Evolutionary conservation across 352 stramenopile genomes (phyloP), one percentile per base, ranked within the genome.

Genomic region (Pythium guiyangense): DNA sequence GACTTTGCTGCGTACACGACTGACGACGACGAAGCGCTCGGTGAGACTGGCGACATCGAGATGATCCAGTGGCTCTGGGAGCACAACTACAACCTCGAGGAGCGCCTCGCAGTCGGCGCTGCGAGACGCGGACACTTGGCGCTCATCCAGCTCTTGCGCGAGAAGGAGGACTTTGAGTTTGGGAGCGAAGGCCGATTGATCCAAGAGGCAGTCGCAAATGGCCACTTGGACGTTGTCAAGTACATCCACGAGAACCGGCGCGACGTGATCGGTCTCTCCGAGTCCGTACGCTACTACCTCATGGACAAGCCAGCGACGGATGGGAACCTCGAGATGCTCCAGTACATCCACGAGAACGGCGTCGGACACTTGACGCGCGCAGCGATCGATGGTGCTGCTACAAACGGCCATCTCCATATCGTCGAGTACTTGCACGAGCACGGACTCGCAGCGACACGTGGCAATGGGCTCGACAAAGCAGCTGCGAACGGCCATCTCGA

Each of bases 261-360:
- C 29, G 29, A 34, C 29, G 6, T n/a, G n/a, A n/a, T n/a, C n/a
- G n/a, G n/a, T n/a, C n/a, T n/a, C n/a, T n/a, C n/a, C n/a, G n/a
- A n/a, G n/a, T n/a, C n/a, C n/a, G n/a, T n/a, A n/a, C 29, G 29
- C 3, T 34, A 34, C 29, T 34, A 34, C 29, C 29, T 34, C 29
- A 34, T 34, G 3, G 29, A 34, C 29, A 34, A 6, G 6, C 3
- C 29, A 6, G 3, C 29, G 29, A 34, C 29, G 11, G 10, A 35
- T 18, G 69, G 72, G 0, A 63, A 67, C 27, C 44, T 74, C 18
- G 59, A 64, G 0, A 57, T 77, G 25, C 53, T 81, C 34, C 26
- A 71, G 46, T 74, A 62, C 20, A 50, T 81, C 1, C 59, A 76
- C 20, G 39, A 56, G 8, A 52, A 67, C n/a, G 6, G 22, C 29